Percentiles rank a stretch among this genome's conserved stretches.
phyloP scores from a whole-genome alignment of 108 stramenopile species.

The Nitzschia inconspicua region DNA sequence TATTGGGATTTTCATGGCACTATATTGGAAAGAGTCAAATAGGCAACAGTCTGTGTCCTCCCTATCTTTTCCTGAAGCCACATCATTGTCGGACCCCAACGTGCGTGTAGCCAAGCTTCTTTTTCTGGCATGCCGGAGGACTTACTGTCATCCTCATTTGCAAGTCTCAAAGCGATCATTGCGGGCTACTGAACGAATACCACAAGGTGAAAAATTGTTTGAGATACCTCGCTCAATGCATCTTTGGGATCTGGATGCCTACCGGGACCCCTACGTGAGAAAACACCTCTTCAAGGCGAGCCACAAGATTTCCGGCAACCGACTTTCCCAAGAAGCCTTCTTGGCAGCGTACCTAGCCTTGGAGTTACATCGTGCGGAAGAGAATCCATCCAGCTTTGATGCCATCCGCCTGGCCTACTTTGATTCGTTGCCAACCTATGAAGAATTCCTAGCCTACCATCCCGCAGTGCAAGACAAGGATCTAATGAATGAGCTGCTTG shows the following conservation, averaged over 20 bases:
- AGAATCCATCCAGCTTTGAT: conserved; percentile 11
- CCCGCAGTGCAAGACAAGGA: conserved; percentile 34
- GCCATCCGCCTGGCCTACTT: conserved; percentile 17
- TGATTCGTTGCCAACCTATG: conserved; percentile 42
- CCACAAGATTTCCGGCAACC: conserved; percentile 50
- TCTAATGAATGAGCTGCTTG: conserved; percentile 33
- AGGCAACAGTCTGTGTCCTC: neutral
- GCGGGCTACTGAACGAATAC: conserved; percentile 29
- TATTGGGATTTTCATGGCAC: neutral
- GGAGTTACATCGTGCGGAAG: conserved; percentile 6
- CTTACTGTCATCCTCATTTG: conserved; percentile 14
- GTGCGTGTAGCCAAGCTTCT: conserved; percentile 10
- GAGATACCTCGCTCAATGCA: conserved; percentile 65
- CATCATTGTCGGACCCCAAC: neutral
- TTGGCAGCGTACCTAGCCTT: conserved; percentile 60
- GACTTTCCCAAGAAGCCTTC: conserved; percentile 61
- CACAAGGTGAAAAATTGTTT: conserved; percentile 45
- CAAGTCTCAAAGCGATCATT: conserved; percentile 7
- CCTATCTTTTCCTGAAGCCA: neutral
- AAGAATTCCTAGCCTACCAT: conserved; percentile 51
- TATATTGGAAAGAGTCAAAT: neutral
- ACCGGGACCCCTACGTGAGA: conserved; percentile 55
- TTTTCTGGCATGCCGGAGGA: conserved; percentile 10
- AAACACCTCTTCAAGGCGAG: conserved; percentile 50
- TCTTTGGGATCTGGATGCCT: conserved; percentile 83